These are phyloP conservation scores for Begonia loranthoides DNA, from an alignment of 306 rosid genomes.

Conservation along the genomic window DNA sequence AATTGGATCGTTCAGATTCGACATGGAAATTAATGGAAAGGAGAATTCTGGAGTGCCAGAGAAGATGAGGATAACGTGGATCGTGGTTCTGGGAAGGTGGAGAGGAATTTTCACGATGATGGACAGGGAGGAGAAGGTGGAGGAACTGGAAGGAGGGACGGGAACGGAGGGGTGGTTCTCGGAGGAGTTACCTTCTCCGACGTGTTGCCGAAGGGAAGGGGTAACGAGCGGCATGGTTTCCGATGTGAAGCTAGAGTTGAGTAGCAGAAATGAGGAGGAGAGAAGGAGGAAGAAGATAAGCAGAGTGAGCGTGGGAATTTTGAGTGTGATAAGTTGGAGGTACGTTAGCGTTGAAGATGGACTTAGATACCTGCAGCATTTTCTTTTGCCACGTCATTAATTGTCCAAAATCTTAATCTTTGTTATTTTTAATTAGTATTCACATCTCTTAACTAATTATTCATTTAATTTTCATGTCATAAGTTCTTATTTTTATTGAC, in stretches of 20 bases:
- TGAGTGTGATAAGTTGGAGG: constrained; percentile 47
- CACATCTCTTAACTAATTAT: no score
- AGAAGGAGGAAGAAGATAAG: constrained; percentile 15
- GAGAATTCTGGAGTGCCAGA: constrained; percentile 4
- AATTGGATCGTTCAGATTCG: constrained; percentile 30
- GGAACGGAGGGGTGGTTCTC: constrained; percentile 41
- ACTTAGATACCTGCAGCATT: constrained; percentile 14
- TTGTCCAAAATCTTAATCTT: no score
- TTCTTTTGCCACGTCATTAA: constrained; percentile 1
- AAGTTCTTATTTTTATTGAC: no score
- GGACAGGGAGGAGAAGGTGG: constrained; percentile 34
- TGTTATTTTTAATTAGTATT: no score
- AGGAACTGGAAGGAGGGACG: constrained; percentile 2
- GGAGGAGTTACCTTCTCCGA: constrained; percentile 38
- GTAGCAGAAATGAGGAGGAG: background rate
- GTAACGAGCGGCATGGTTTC: constrained; percentile 32
- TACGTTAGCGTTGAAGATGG: constrained; percentile 47
- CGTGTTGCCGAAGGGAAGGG: constrained; percentile 28
- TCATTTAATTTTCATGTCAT: no score
- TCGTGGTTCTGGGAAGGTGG: constrained; percentile 51
- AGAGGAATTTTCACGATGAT: constrained; percentile 38
- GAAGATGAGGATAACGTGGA: constrained; percentile 45
- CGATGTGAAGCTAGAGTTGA: constrained; percentile 35
- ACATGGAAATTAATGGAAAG: background rate
- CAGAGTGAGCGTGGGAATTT: constrained; percentile 34